Conservation (phyloP, 1,284 basidiomycete genomes). For the Cutaneotrichosporon dermatis region DNA sequence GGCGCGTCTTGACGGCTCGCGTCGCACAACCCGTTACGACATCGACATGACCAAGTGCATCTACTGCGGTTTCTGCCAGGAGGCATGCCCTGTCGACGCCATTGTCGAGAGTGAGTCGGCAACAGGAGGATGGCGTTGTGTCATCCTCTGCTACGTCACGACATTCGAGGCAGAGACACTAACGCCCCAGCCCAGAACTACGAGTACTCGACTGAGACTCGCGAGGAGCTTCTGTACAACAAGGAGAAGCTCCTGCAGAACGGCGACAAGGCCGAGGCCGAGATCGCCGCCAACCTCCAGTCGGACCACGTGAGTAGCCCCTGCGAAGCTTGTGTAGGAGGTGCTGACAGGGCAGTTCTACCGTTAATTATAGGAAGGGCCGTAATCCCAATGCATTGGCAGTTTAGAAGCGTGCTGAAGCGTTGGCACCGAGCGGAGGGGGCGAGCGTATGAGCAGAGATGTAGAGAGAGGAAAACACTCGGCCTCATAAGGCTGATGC, state of each 20-base stretch:
- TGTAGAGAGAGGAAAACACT: background rate
- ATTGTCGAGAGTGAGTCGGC: slow-evolving; percentile 91
- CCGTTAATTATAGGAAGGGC: slow-evolving; percentile 2
- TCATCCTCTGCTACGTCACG: too few species aligned
- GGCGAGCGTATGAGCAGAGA: too few species aligned
- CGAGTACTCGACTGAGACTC: slow-evolving; percentile 93
- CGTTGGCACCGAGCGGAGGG: too few species aligned
- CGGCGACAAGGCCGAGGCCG: slow-evolving; percentile 92
- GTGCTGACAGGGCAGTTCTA: slow-evolving; percentile 1
- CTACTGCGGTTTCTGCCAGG: slow-evolving; percentile 97
- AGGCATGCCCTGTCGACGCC: slow-evolving; percentile 98
- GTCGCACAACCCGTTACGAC: slow-evolving; percentile 96
- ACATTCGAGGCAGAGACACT: background rate
- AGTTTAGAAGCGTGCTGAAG: slow-evolving; percentile 1
- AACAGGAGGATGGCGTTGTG: too few species aligned
- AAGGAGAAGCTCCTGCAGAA: slow-evolving; percentile 93
- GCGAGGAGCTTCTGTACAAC: slow-evolving; percentile 98
- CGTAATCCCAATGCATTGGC: slow-evolving; percentile 7
- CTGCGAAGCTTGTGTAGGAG: background rate
- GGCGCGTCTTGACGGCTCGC: slow-evolving; percentile 88
- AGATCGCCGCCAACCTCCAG: slow-evolving; percentile 90
- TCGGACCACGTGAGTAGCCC: slow-evolving; percentile 49
- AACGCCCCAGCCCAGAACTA: slow-evolving; percentile 75
- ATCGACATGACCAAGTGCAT: slow-evolving; percentile 93
- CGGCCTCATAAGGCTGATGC: too few species aligned